Percentiles rank a stretch among this genome's conserved stretches.
Conservation (phyloP, 2,329 filamentous ascomycete genomes). For the Calonectria leucothoes region DNA sequence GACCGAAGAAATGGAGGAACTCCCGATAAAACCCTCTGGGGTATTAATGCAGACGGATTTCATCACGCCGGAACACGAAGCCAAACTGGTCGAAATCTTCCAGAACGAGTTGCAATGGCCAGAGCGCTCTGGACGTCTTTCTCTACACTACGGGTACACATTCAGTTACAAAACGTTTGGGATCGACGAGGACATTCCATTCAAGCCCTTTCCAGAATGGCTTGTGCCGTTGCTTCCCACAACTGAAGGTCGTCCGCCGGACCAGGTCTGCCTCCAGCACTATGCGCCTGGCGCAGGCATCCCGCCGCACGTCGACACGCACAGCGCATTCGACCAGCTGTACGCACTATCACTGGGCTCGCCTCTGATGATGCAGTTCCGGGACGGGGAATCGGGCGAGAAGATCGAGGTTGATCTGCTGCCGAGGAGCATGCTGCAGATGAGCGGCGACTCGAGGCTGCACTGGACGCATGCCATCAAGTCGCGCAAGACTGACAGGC, state of each 20-base stretch:
- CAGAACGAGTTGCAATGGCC: slow-evolving; percentile 58
- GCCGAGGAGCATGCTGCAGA: slow-evolving; percentile 62
- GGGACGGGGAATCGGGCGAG: slow-evolving; percentile 39
- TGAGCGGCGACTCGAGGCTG: slow-evolving; percentile 61
- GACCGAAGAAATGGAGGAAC: slow-evolving; percentile 38
- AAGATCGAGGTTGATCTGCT: slow-evolving; percentile 58
- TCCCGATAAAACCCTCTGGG: slow-evolving; percentile 46
- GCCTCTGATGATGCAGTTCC: slow-evolving; percentile 58
- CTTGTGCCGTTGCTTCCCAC: slow-evolving; percentile 59
- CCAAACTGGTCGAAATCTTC: slow-evolving; percentile 55
- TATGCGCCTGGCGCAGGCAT: slow-evolving; percentile 71
- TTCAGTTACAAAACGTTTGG: slow-evolving; percentile 71
- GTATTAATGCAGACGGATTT: slow-evolving; percentile 60
- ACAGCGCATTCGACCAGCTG: slow-evolving; percentile 58
- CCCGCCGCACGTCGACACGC: slow-evolving; percentile 71
- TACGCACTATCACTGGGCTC: slow-evolving; percentile 58
- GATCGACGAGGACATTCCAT: slow-evolving; percentile 61
- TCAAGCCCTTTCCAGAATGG: slow-evolving; percentile 63
- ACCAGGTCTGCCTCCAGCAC: slow-evolving; percentile 70
- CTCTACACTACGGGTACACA: slow-evolving; percentile 67
- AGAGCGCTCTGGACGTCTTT: slow-evolving; percentile 56
- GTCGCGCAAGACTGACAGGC: slow-evolving; percentile 62
- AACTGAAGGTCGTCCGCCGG: slow-evolving; percentile 57
- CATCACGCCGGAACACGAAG: slow-evolving; percentile 58
- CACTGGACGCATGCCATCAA: slow-evolving; percentile 69